These are phyloP conservation scores for Leccinum boreale DNA, from an alignment of 768 basidiomycete genomes.

Conservation along the genomic window DNA sequence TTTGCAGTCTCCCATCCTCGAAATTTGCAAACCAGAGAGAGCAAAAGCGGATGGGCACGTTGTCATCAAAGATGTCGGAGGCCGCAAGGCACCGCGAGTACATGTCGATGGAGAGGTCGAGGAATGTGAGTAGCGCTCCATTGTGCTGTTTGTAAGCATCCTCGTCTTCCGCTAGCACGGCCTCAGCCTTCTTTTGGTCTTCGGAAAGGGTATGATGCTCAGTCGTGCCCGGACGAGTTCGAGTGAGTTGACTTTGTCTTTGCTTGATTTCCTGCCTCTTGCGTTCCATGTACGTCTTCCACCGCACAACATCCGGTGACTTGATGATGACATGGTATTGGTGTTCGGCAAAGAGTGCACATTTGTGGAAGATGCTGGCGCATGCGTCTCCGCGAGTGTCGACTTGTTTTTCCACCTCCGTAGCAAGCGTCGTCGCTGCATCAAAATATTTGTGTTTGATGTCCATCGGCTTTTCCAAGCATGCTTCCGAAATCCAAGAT, in stretches of 20 bases:
- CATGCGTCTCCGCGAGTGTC: slow-evolving; percentile 28
- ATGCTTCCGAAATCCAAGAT: slow-evolving; percentile 86
- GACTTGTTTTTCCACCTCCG: slow-evolving; percentile 20
- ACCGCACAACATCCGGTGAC: slow-evolving; percentile 66
- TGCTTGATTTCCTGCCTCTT: slow-evolving; percentile 68
- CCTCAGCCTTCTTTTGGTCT: slow-evolving; percentile 42
- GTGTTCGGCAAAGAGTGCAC: slow-evolving; percentile 84
- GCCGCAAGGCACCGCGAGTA: slow-evolving; percentile 71
- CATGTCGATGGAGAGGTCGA: slow-evolving; percentile 78
- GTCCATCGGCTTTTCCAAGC: slow-evolving; percentile 70
- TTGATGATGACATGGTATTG: slow-evolving; percentile 74
- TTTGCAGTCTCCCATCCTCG: slow-evolving; percentile 49
- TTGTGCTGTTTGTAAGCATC: slow-evolving; percentile 39
- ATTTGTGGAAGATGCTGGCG: slow-evolving; percentile 71
- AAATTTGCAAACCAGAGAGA: slow-evolving; percentile 94
- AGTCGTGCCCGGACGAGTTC: slow-evolving; percentile 15
- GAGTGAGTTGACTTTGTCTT: slow-evolving; percentile 37
- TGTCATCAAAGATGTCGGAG: slow-evolving; percentile 73
- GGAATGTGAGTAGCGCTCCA: slow-evolving; percentile 53
- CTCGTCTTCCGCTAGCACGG: slow-evolving; percentile 53
- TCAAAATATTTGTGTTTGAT: slow-evolving; percentile 73
- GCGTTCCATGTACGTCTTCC: slow-evolving; percentile 69
- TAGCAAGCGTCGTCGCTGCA: slow-evolving; percentile 45
- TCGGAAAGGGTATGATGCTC: slow-evolving; percentile 32
- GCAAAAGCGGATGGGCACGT: slow-evolving; percentile 74